phyloP scores from a whole-genome alignment of 768 basidiomycete species.

The Tylopilus felleus region DNA sequence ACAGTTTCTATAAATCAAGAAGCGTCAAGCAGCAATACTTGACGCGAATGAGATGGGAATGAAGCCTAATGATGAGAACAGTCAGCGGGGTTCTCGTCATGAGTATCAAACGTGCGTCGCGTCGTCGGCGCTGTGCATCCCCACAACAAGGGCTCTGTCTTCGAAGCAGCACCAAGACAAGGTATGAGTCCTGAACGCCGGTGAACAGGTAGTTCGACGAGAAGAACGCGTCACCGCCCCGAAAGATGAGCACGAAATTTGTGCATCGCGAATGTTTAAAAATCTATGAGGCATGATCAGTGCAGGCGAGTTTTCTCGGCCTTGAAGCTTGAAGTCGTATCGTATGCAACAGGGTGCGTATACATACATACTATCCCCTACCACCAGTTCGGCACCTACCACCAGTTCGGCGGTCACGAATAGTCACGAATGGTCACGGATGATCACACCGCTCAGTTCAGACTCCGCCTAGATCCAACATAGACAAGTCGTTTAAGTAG shows the following conservation, averaged over 20 bases:
- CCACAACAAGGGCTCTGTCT: background rate
- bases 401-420: too few species aligned
- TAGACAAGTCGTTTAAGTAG: too few species aligned
- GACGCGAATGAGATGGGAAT: background rate
- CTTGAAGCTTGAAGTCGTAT: background rate
- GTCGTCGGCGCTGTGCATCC: background rate
- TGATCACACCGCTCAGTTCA: too few species aligned
- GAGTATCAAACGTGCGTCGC: background rate
- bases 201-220: background rate
- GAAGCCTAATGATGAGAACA: background rate
- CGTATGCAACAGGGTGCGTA: too few species aligned
- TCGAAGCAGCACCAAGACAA: background rate
- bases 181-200: background rate
- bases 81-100: background rate
- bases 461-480: too few species aligned
- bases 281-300: background rate
- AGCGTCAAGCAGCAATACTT: background rate
- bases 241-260: background rate
- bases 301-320: background rate
- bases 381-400: too few species aligned
- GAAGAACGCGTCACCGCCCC: background rate
- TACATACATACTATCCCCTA: too few species aligned
- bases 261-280: background rate
- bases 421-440: too few species aligned
- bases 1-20: background rate